Evolutionary conservation across 208 protist genomes (phyloP).

Genomic region (Trypanosoma mega): DNA sequence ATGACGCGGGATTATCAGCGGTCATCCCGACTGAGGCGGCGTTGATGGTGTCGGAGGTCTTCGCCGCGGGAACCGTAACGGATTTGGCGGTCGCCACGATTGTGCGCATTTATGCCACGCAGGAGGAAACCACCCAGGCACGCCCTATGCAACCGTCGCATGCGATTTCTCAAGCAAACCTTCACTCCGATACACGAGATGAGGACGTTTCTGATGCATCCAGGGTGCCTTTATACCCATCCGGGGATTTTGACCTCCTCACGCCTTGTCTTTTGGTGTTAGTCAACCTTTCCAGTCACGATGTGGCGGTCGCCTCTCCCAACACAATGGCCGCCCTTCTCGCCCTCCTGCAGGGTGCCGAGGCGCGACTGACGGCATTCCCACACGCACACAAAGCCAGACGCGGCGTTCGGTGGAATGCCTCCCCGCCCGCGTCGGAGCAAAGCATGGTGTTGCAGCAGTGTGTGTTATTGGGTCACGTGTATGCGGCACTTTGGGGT

Average conservation of each 20-base stretch:
- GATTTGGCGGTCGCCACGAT: slow-evolving; percentile 65
- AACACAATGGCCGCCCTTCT: slow-evolving; percentile 80
- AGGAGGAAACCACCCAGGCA: slow-evolving; percentile 18
- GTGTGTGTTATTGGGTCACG: slow-evolving; percentile 47
- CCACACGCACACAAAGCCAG: no score
- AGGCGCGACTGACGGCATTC: slow-evolving; percentile 33
- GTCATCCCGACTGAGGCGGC: slow-evolving; percentile 58
- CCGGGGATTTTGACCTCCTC: slow-evolving; percentile 51
- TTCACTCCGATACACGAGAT: no score
- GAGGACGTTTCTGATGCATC: neutral
- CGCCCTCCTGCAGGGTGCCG: slow-evolving; percentile 41
- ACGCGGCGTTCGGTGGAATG: no score
- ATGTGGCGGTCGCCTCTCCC: slow-evolving; percentile 46
- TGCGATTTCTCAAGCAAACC: no score
- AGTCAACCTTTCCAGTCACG: slow-evolving; percentile 40
- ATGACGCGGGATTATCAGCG: slow-evolving; percentile 9
- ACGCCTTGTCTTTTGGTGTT: slow-evolving; percentile 45
- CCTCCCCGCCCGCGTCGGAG: no score
- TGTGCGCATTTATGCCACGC: slow-evolving; percentile 51
- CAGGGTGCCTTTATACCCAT: slow-evolving; percentile 26
- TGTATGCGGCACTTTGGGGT: slow-evolving; percentile 69
- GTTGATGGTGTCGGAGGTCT: slow-evolving; percentile 49
- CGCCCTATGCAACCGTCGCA: no score
- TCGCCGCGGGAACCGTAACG: slow-evolving; percentile 43
- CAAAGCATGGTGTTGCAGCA: slow-evolving; percentile 50